Percentiles rank a stretch among this genome's conserved stretches.
Evolutionary conservation across 1,139 yeast genomes (phyloP).

Genomic region (Ashbya aceris): DNA sequence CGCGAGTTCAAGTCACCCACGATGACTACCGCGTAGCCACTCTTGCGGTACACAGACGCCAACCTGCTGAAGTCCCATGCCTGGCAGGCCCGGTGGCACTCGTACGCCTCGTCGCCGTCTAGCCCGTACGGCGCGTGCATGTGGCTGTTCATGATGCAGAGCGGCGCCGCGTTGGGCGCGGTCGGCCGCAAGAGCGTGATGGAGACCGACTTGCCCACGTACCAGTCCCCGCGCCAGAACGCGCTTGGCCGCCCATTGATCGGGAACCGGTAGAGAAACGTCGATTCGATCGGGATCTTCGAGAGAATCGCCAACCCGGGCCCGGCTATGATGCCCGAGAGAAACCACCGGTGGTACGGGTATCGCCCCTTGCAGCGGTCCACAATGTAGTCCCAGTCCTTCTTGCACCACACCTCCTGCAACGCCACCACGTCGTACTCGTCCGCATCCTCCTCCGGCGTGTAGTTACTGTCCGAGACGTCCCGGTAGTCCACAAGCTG

Average conservation of each 20-base stretch:
- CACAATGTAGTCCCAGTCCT: conserved; percentile 66
- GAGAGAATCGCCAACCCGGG: conserved; percentile 88
- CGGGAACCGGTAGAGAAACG: conserved; percentile 77
- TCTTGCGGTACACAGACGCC: conserved; percentile 49
- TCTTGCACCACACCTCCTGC: conserved; percentile 88
- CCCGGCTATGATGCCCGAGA: conserved; percentile 80
- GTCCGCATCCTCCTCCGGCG: conserved; percentile 20
- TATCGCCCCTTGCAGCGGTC: conserved; percentile 37
- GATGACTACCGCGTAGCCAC: conserved; percentile 78
- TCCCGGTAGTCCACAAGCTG: conserved; percentile 4
- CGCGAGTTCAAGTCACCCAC: conserved; percentile 90
- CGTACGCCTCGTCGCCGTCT: conserved; percentile 79
- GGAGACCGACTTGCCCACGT: conserved; percentile 85
- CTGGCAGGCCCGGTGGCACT: conserved; percentile 86
- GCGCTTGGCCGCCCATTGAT: conserved; percentile 93
- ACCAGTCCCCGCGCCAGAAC: conserved; percentile 93
- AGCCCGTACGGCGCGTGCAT: conserved; percentile 94
- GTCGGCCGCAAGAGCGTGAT: conserved; percentile 58
- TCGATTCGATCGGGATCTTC: conserved; percentile 69
- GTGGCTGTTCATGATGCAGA: conserved; percentile 82
- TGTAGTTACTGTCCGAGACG: conserved; percentile 3
- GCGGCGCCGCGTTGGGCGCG: conserved; percentile 38
- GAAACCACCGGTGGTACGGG: conserved; percentile 63
- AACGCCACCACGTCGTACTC: conserved; percentile 77
- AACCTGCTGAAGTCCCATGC: conserved; percentile 89